Percentiles rank a stretch among this genome's conserved stretches.
Evolutionary conservation across 1,139 yeast genomes (phyloP).

Genomic region (Lodderomyces theae): DNA sequence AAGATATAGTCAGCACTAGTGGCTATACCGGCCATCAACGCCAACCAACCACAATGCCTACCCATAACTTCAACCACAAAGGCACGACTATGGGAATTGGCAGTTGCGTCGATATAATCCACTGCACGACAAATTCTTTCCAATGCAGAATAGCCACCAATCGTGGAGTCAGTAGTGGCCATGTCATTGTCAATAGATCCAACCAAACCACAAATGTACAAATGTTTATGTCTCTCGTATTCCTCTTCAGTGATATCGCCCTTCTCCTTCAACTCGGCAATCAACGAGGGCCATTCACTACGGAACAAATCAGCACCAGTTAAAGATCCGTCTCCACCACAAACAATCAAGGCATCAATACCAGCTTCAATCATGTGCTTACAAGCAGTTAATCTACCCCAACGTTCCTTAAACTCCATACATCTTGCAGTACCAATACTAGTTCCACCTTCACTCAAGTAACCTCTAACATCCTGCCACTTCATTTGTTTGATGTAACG

Average conservation of each 20-base stretch:
- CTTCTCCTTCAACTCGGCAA: constrained; percentile 53
- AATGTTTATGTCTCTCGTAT: constrained; percentile 50
- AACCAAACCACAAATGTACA: constrained; percentile 74
- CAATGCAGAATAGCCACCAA: constrained; percentile 76
- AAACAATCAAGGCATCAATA: constrained; percentile 74
- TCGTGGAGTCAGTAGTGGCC: constrained; percentile 80
- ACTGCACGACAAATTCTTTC: constrained; percentile 76
- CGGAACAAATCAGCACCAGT: constrained; percentile 83
- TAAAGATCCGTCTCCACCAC: constrained; percentile 85
- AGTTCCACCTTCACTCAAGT: constrained; percentile 75
- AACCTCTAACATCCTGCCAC: constrained; percentile 79
- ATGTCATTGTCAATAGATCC: constrained; percentile 85
- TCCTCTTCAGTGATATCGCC: constrained; percentile 52
- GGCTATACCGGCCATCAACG: constrained; percentile 78
- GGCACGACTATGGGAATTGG: constrained; percentile 79
- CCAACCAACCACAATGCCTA: constrained; percentile 87
- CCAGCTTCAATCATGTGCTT: constrained; percentile 68
- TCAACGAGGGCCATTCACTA: constrained; percentile 74
- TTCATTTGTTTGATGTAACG: constrained; percentile 60
- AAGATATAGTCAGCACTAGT: constrained; percentile 80
- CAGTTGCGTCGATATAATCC: constrained; percentile 82
- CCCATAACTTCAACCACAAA: constrained; percentile 90
- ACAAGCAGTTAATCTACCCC: constrained; percentile 67
- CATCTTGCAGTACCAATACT: constrained; percentile 80
- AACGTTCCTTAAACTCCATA: constrained; percentile 62